Evolutionary conservation across 2,329 filamentous ascomycete genomes (phyloP), one percentile per base, ranked within the genome.

Genomic region (Colletotrichum echinochloae): DNA sequence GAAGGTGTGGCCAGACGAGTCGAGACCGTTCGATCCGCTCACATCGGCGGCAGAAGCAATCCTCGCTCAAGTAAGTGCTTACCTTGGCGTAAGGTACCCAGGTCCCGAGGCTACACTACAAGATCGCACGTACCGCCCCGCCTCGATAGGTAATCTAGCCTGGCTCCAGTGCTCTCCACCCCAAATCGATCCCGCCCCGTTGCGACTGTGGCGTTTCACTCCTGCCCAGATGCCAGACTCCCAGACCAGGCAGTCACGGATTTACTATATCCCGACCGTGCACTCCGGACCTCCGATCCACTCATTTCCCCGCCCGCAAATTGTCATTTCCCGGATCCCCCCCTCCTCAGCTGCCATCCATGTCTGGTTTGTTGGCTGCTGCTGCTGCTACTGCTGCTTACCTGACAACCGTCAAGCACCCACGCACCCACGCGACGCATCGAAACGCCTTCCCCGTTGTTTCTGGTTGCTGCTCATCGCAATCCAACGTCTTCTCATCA

Each of bases 381-480:
- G 30, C 30, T 39, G 37, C 12, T 18, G 2, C 5, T 14, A 18
- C 39, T 5, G 18, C 9, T 49, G 57, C 60, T 55, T 56, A 64
- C 49, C 39, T 65, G n/a, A 61, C 66, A 37, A 16, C 54, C 41
- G 41, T 60, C 56, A 52, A 48, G 48, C 66, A 59, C 46, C 11
- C 35, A 28, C 48, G 20, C 46, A 5, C 26, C 35, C 48, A 49
- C 11, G 4, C 39, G 9, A 8, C 44, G 16, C 6, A 62, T 60
- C 52, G 67, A 70, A 67, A 67, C 67, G 52, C 30, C 68, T 64
- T 20, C 37, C 46, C 11, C 9, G 41, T 11, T n/a, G 68, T 71
- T 68, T 67, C 64, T 59, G 14, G 44, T 61, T 62, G 48, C 41
- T 62, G 48, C 41, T 52, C 41, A 49, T 62, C 26, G 28, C 35